Evolutionary conservation across 2,329 filamentous ascomycete species (phyloP).

Genomic region (Geosmithia flava): DNA sequence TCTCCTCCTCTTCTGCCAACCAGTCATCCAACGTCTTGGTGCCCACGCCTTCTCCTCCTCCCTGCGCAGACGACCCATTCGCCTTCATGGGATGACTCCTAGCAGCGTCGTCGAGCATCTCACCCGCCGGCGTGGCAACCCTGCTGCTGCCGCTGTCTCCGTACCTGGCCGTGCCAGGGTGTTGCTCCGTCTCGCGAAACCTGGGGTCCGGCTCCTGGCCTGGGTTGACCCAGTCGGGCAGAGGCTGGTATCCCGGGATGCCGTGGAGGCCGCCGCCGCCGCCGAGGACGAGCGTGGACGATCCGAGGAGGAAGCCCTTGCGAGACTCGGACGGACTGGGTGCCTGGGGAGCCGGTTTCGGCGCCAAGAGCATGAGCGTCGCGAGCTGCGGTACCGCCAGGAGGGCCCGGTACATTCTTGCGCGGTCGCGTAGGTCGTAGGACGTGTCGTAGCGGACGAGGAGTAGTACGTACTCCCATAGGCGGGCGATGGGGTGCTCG

Average conservation of each 20-base stretch:
- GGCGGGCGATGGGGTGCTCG: conserved; percentile 54
- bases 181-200: conserved; percentile 44
- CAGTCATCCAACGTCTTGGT: conserved; percentile 87
- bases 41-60: conserved; percentile 40
- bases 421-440: conserved; percentile 86
- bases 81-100: conserved; percentile 24
- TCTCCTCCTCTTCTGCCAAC: conserved; percentile 60
- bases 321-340: conserved; percentile 80
- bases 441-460: conserved; percentile 88
- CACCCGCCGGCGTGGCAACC: conserved; percentile 40
- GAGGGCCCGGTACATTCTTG: conserved; percentile 77
- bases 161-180: conserved; percentile 6
- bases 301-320: conserved; percentile 68
- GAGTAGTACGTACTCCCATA: conserved; percentile 78
- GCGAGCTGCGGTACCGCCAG: conserved; percentile 78
- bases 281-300: conserved; percentile 70
- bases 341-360: conserved; percentile 84
- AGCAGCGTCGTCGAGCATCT: conserved; percentile 48
- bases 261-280: conserved; percentile 57
- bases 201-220: conserved; percentile 69
- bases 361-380: conserved; percentile 78
- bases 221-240: conserved; percentile 76
- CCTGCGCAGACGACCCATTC: conserved; percentile 27
- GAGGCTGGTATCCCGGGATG: conserved; percentile 61
- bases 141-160: conserved; percentile 13